Evolutionary conservation across 2,329 filamentous ascomycete genomes (phyloP).

Genomic region (Phyllosticta citribraziliensis): DNA sequence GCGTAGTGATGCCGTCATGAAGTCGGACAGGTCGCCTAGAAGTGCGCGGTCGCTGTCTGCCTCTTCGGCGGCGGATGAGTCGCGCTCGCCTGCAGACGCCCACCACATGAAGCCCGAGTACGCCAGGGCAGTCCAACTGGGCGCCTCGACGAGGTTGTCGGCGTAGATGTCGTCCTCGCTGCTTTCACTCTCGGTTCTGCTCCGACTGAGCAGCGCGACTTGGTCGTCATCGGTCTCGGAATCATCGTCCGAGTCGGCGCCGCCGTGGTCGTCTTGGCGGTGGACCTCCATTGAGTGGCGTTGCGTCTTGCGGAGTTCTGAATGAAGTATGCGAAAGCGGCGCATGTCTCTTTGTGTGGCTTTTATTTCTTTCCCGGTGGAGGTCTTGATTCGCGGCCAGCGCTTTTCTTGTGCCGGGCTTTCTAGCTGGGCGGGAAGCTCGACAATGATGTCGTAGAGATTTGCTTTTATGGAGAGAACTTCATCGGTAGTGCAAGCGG

Average conservation of each 20-base stretch:
- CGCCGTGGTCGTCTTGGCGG: constrained; percentile 13
- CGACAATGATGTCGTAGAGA: constrained; percentile 83
- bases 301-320: constrained; percentile 25
- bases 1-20: constrained; percentile 29
- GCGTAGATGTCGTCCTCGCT: constrained; percentile 14
- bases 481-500: constrained; percentile 91
- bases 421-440: constrained; percentile 41
- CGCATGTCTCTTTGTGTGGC: constrained; percentile 86
- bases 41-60: constrained; percentile 39
- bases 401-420: constrained; percentile 30
- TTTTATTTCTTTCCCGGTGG: constrained; percentile 55
- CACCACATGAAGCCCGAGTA: constrained; percentile 86
- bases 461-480: constrained; percentile 78
- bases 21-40: constrained; percentile 32
- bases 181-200: not conserved
- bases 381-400: constrained; percentile 67
- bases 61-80: constrained; percentile 45
- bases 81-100: constrained; percentile 71
- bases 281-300: constrained; percentile 17
- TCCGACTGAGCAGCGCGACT: constrained; percentile 15
- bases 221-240: constrained; percentile 27
- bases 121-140: constrained; percentile 61
- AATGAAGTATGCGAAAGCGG: constrained; percentile 44
- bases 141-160: constrained; percentile 42
- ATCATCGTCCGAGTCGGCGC: constrained; percentile 20